phyloP scores from a whole-genome alignment of 179 eudicot genomes.

The Heliamphora pulchella region DNA sequence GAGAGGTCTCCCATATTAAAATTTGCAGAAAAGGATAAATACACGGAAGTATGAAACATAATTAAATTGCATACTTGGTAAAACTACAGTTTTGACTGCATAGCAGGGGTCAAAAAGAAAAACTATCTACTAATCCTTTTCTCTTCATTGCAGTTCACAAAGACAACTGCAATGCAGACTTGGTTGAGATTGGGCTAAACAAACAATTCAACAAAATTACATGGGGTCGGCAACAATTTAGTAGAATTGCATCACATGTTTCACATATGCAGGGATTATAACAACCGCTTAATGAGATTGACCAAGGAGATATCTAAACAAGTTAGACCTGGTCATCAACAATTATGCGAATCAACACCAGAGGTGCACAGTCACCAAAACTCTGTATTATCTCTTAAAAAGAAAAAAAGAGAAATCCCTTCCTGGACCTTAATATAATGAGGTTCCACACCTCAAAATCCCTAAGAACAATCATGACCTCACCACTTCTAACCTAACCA shows the following conservation, averaged over 20 bases:
- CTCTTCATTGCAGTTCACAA: background rate
- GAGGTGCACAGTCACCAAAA: background rate
- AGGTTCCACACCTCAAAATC: background rate
- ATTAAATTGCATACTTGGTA: background rate
- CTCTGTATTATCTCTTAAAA: background rate
- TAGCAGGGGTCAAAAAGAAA: background rate
- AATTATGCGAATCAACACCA: background rate
- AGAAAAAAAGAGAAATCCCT: background rate
- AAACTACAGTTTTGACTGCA: background rate
- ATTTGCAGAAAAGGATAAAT: background rate
- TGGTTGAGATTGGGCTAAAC: background rate
- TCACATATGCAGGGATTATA: background rate
- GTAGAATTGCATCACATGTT: background rate
- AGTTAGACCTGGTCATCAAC: background rate
- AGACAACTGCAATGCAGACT: background rate
- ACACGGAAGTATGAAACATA: background rate
- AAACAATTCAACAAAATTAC: conserved; percentile 4
- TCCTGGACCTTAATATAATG: background rate
- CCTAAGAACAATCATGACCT: background rate
- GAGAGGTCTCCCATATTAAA: background rate
- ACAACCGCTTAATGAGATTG: background rate
- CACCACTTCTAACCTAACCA: background rate
- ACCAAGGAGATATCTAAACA: background rate
- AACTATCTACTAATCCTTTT: too few species aligned
- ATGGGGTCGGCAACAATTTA: background rate